Base-by-base conservation (phyloP, 371 early-diverging fungal species). In the Lichtheimia ornata region DNA sequence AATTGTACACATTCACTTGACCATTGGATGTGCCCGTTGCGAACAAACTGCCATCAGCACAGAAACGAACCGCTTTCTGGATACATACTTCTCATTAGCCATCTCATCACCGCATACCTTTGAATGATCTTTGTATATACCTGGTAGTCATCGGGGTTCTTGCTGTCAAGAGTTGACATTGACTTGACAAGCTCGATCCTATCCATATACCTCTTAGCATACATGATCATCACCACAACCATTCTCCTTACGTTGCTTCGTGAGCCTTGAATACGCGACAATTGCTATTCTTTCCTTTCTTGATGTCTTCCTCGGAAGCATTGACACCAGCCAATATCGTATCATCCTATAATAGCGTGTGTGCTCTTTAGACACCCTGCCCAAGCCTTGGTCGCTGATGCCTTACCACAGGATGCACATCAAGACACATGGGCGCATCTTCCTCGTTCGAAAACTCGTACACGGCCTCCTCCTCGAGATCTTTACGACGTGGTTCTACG, bases 401-500 rank as follows among this genome's bases (percentile, higher is more conserved):
- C 12, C 66, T 67, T 65, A 85, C 90, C 55, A 59, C 74, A 30
- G 90, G 89, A 71, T 89, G 88, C 20, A 79, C 74, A 55, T 82
- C 81, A 12, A 91, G 63, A 41, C 88, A 85, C 81, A 88, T 90
- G 30, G 89, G 90, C 4, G 90, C 88, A 70, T 91, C 91, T 67
- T 90, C 89, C 2, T 78, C 82, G 25, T 71, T 66, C 45, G 72
- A 76, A 50, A 91, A 67, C 2, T 83, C 78, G 42, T 75, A 78
- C 25, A 81, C 76, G 12, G 77, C 80, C 28, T 76, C 67, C 42
- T 67, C 71, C 22, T 79, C 77, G 14, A 89, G 66, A 49, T 77
- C 76, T 63, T 71, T 78, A n/a, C 68, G 66, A 17, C 78, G 70
- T n/a, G 47, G 45, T 52, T 87, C 84, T 41, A 89, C 69, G 27